These are phyloP conservation scores for Zygnema cylindricum DNA, from an alignment of 139 green algal genomes.

Conservation along the genomic window DNA sequence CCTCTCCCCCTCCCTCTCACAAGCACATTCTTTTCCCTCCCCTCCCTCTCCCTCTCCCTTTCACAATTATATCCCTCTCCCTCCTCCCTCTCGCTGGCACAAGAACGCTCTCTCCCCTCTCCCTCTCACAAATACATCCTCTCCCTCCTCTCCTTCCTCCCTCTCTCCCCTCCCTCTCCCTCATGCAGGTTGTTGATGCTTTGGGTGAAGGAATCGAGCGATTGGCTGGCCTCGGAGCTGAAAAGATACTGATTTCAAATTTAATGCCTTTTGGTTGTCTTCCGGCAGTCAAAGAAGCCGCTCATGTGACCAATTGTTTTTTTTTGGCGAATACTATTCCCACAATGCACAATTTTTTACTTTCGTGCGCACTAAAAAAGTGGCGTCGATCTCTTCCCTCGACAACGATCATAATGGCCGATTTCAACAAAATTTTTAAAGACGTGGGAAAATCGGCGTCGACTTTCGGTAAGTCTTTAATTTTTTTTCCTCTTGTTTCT, in stretches of 20 bases:
- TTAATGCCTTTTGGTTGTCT: constrained; percentile 14
- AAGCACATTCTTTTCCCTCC: too few relatives aligned
- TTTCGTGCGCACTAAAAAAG: neutral
- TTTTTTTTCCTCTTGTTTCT: too few relatives aligned
- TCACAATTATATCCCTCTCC: too few relatives aligned
- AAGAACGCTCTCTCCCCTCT: too few relatives aligned
- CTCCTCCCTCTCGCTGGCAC: too few relatives aligned
- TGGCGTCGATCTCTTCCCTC: neutral
- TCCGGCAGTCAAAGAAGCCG: neutral
- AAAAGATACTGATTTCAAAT: constrained; percentile 1
- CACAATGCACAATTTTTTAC: neutral
- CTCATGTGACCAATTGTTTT: neutral
- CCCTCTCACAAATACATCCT: too few relatives aligned
- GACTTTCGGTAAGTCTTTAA: neutral
- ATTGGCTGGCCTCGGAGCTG: neutral
- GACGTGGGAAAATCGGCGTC: neutral
- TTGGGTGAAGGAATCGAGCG: neutral
- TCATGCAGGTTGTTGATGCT: neutral
- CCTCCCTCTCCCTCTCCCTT: too few relatives aligned
- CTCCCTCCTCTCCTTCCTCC: too few relatives aligned
- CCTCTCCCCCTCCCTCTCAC: too few relatives aligned
- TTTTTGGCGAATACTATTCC: neutral
- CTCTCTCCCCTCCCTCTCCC: too few relatives aligned
- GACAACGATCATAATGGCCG: neutral
- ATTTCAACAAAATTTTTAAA: neutral